Conservation (phyloP, 2,329 filamentous ascomycete species). For the Thermothelomyces thermophilus region DNA sequence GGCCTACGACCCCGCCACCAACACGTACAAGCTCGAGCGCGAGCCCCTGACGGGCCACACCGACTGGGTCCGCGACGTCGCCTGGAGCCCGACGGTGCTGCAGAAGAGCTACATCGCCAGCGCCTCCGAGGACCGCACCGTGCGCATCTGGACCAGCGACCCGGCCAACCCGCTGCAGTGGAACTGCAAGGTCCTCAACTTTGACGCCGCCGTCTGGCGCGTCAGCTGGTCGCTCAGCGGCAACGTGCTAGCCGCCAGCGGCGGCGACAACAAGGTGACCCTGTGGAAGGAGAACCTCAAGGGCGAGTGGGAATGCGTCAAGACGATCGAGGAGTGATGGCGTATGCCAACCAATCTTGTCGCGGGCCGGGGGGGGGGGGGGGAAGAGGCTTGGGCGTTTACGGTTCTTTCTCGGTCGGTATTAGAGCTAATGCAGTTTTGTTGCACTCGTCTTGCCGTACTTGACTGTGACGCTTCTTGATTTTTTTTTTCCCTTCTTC, state of each 20-base stretch:
- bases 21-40: slow-evolving; percentile 56
- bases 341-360: too few species aligned
- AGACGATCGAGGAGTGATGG: slow-evolving; percentile 79
- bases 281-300: slow-evolving; percentile 98
- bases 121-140: slow-evolving; percentile 92
- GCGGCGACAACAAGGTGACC: slow-evolving; percentile 92
- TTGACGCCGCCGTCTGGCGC: slow-evolving; percentile 87
- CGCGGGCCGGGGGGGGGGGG: slow-evolving; percentile 4
- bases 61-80: slow-evolving; percentile 96
- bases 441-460: not conserved
- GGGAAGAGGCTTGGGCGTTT: slow-evolving; percentile 6
- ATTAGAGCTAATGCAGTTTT: slow-evolving; percentile 13
- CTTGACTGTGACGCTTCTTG: not conserved
- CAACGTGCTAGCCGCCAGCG: slow-evolving; percentile 89
- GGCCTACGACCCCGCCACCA: slow-evolving; percentile 63
- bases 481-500: too few species aligned
- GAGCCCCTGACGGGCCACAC: slow-evolving; percentile 71
- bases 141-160: slow-evolving; percentile 90
- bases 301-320: slow-evolving; percentile 95
- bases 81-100: slow-evolving; percentile 91
- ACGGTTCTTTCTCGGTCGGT: slow-evolving; percentile 12
- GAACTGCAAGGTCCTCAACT: slow-evolving; percentile 77
- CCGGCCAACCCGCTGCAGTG: slow-evolving; percentile 62
- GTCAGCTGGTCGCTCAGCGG: slow-evolving; percentile 97
- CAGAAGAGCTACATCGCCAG: slow-evolving; percentile 96